Evolutionary conservation across 2,329 filamentous ascomycete species (phyloP).

Genomic region (Cladosporium sp.): DNA sequence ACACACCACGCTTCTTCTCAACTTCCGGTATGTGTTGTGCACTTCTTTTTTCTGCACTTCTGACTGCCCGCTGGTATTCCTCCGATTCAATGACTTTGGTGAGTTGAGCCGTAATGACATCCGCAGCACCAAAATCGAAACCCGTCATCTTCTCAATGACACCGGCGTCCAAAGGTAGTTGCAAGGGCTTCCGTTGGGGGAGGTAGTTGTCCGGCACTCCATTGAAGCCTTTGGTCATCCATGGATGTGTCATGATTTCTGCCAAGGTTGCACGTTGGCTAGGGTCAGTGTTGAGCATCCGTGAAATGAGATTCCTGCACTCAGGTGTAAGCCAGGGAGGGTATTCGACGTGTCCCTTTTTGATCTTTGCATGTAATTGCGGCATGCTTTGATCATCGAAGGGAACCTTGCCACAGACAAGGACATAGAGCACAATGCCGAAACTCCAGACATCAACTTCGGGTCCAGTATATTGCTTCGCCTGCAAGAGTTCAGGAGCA

Average conservation of each 20-base stretch:
- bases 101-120: conserved; percentile 76
- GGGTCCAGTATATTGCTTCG: conserved; percentile 88
- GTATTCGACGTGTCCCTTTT: conserved; percentile 93
- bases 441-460: conserved; percentile 99
- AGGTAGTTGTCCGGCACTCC: conserved; percentile 85
- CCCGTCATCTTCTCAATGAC: conserved; percentile 93
- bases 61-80: conserved; percentile 84
- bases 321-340: conserved; percentile 88
- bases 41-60: conserved; percentile 62
- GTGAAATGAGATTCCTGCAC: conserved; percentile 85
- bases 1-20: conserved; percentile 88
- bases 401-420: conserved; percentile 95
- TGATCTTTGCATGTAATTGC: conserved; percentile 96
- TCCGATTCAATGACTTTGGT: conserved; percentile 85
- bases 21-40: conserved; percentile 54
- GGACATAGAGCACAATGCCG: conserved; percentile 92
- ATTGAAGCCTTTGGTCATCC: conserved; percentile 90
- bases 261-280: conserved; percentile 77
- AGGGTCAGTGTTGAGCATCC: conserved; percentile 95
- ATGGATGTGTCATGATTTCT: conserved; percentile 92
- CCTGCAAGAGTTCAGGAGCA: conserved; percentile 88
- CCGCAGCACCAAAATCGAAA: conserved; percentile 89
- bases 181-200: conserved; percentile 74
- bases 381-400: conserved; percentile 99
- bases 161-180: conserved; percentile 73